phyloP scores from a whole-genome alignment of 768 basidiomycete genomes.

The Mycena amicta region DNA sequence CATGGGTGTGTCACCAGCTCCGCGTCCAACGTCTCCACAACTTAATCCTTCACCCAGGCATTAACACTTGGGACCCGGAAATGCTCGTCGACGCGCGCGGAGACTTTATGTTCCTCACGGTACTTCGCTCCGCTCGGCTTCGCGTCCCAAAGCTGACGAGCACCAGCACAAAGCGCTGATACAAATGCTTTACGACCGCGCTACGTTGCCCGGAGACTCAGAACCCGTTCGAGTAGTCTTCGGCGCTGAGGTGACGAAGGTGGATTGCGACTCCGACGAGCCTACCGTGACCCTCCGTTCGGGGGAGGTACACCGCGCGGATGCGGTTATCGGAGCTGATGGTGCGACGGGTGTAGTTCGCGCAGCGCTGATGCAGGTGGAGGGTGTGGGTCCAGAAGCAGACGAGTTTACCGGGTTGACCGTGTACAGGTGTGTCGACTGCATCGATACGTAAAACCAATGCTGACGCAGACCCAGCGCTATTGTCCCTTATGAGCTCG shows the following conservation, averaged over 20 bases:
- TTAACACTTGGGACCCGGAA: neutral
- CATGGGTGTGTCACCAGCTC: neutral
- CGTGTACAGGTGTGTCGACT: neutral
- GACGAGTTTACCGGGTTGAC: neutral
- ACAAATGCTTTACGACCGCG: neutral
- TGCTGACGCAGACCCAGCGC: neutral
- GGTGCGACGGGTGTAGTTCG: neutral
- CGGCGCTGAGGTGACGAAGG: neutral
- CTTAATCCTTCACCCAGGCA: neutral
- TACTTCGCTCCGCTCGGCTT: neutral
- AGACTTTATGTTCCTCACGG: neutral
- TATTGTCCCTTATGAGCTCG: neutral
- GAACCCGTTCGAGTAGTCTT: neutral
- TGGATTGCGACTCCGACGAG: neutral
- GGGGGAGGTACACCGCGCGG: neutral
- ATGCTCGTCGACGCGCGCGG: neutral
- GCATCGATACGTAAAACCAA: neutral
- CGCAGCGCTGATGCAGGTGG: neutral
- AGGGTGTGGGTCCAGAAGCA: neutral
- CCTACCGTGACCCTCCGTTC: neutral
- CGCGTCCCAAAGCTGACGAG: neutral
- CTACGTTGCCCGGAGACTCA: neutral
- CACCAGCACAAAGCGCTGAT: neutral
- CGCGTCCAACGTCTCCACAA: neutral
- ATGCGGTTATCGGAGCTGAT: neutral